Percentiles rank a stretch among this genome's conserved stretches.
These are phyloP conservation scores for Blumeria hordei DNA, from an alignment of 2,329 filamentous ascomycete species.

Conservation along the genomic window DNA sequence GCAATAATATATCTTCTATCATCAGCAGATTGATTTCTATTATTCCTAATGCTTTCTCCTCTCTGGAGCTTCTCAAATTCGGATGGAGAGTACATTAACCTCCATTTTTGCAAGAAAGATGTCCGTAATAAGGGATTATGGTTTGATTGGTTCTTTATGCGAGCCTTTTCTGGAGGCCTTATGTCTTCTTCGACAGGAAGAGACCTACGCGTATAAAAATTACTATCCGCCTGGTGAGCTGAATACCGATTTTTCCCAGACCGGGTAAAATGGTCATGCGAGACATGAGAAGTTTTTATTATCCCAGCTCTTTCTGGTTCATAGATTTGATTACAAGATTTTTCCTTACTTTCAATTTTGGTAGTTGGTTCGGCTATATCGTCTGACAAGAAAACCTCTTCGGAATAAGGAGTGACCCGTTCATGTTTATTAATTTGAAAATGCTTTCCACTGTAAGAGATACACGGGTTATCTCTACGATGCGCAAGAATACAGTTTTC, in stretches of 20 bases:
- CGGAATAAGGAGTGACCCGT: not conserved
- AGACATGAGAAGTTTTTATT: not conserved
- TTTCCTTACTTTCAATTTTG: not conserved
- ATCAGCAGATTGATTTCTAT: not conserved
- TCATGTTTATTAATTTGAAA: not conserved
- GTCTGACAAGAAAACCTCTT: not conserved
- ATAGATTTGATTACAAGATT: not conserved
- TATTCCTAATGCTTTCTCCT: not conserved
- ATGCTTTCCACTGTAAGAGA: not conserved
- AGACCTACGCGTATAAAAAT: too few species aligned
- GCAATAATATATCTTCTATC: not conserved
- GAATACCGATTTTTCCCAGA: too few species aligned
- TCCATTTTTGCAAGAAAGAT: too few species aligned
- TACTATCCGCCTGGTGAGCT: too few species aligned
- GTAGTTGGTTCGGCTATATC: not conserved
- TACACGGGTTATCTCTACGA: not conserved
- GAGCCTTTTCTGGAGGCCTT: too few species aligned
- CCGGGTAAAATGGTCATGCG: too few species aligned
- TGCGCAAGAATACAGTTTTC: not conserved
- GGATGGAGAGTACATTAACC: too few species aligned
- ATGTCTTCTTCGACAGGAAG: too few species aligned
- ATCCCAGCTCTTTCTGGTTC: not conserved
- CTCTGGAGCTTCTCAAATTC: too few species aligned
- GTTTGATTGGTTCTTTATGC: too few species aligned
- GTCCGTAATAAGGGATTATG: too few species aligned